Evolutionary conservation across 306 rosid genomes (phyloP), one percentile per base, ranked within the genome.

Genomic region (Cucurbita moschata): DNA sequence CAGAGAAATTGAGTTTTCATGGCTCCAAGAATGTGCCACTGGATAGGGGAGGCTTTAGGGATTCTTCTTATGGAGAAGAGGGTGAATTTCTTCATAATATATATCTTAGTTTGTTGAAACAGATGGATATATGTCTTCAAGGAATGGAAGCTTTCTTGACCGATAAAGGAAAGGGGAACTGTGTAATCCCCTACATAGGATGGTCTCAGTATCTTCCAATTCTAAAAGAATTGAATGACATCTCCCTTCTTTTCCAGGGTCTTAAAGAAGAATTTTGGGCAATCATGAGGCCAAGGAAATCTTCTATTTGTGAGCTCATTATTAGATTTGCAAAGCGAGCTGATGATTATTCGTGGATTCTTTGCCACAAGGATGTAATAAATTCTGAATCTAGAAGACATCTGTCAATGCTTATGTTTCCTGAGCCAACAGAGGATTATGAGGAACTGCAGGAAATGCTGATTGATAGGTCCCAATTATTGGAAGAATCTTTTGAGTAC

Each of bases 391-490:
- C 89, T 13, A 86, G 96, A 84, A 88, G 95, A 83, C 96, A 88
- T 84, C 81, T 92, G 78, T 88, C 81, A 0, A 80, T 88, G 89
- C 78, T 84, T 86, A 71, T 86, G 83, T 92, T 92, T 83, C 90
- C 95, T 7, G 82, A 75, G 44, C 79, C 76, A n/a, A 80, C 74
- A 44, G 88, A 92, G 72, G 92, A 83, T 60, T 86, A 82, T 16
- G 89, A 81, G 71, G 88, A 78, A 71, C 64, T 89, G 83, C 98
- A 88, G 75, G 92, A 92, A 80, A 88, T 89, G 89, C 86, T 89
- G 75, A 89, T 92, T 71, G 92, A 85, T 76, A 85, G 97, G 84
- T 86, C 95, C 74, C 87, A 84, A 0, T 60, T 92, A 43, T 77
- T 92, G 83, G 84, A 77, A 16, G 90, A 89, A 82, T 92, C 97